Base-by-base conservation (phyloP, 2,329 filamentous ascomycete species). In the Microdochium bolleyi region DNA sequence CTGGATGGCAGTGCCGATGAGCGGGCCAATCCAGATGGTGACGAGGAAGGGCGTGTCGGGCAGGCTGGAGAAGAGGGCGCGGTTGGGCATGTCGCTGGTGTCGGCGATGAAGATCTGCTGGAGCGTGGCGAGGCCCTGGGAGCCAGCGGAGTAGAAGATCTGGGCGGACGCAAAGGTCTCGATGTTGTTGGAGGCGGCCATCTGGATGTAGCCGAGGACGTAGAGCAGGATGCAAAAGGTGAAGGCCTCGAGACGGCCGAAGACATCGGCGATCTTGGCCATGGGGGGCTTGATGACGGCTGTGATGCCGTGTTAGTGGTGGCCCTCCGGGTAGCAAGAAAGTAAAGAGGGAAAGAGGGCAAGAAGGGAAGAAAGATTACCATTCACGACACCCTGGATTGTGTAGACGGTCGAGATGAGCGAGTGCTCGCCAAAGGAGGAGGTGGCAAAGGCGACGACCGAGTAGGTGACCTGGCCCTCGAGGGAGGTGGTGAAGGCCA, bases 101-200 rank as follows among this genome's bases (percentile, higher is more conserved):
- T 86, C 82, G 27, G 83, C 83, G 49, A 85, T 77, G 63, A 86
- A 83, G 41, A 86, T 78, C 61, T 85, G 82, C 60, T 84, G 78
- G 22, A 84, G 65, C 49, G 85, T 80, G 54, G 80, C 75, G 7
- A 84, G 67, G 8, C 80, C 80, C 0, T 79, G 83, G 48, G 69
- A 73, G 3, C 81, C 82, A 14, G 80, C 77, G 2, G 81, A 76
- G 60, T 84, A 84, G 63, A 85, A 83, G 37, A 85, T 77, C 60
- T 84, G 76, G 0, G 76, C 78, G 2, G 73, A 73, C 1, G 76
- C 70, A 51, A 76, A 80, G 2, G 75, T 77, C 52, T 77, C 65
- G 34, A 84, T 76, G 54, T 76, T 79, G 41, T 70, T 70, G 0
- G 79, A 79, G 2, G 73, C 67, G 2, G 82, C 79, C 68, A 80